phyloP scores from a whole-genome alignment of 2,329 filamentous ascomycete genomes.

The Penicillium sp. region DNA sequence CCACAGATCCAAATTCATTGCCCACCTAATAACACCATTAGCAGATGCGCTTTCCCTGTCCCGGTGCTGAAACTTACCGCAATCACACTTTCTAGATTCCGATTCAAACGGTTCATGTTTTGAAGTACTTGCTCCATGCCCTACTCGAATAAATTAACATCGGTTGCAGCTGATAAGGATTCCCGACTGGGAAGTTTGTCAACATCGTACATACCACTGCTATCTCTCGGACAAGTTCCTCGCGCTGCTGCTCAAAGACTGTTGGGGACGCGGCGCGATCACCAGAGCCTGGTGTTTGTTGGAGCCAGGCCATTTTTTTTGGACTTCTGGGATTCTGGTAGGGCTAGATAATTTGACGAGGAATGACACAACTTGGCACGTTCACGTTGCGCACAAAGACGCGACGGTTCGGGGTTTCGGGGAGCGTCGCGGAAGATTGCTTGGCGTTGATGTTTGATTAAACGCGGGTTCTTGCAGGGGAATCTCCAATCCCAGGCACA shows the following conservation, averaged over 20 bases:
- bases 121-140: constrained; percentile 84
- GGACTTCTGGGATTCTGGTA: neutral
- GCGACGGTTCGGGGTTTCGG: neutral
- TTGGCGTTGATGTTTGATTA: neutral
- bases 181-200: neutral
- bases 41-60: neutral
- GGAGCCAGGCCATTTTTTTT: constrained; percentile 18
- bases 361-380: neutral
- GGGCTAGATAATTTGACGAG: neutral
- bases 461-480: neutral
- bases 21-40: constrained; percentile 61
- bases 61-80: constrained; percentile 56
- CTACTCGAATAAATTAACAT: constrained; percentile 34
- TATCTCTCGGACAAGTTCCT: constrained; percentile 44
- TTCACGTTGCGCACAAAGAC: neutral
- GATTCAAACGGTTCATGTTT: constrained; percentile 94
- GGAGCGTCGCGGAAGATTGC: neutral
- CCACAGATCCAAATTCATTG: constrained; percentile 95
- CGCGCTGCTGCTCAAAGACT: constrained; percentile 45
- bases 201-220: constrained; percentile 41
- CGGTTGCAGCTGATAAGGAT: neutral
- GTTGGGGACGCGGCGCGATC: constrained; percentile 26
- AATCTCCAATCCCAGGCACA: neutral
- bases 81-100: constrained; percentile 85
- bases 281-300: constrained; percentile 17